These are phyloP conservation scores for Sporothrix variecibatus DNA, from an alignment of 2,329 filamentous ascomycete genomes.

Conservation along the genomic window DNA sequence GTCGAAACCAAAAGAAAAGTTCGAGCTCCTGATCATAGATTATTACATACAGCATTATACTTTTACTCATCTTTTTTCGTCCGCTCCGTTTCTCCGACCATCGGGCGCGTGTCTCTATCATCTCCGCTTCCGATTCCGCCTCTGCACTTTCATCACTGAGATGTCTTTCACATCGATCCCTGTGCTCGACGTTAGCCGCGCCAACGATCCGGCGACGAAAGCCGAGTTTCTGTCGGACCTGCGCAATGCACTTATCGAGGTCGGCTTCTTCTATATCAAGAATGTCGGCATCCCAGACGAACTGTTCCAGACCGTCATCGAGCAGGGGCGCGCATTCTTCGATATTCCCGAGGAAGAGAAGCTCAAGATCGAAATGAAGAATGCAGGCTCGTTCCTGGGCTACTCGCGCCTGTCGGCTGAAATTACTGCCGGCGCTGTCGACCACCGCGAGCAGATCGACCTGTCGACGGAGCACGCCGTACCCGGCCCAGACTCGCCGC, in stretches of 20 bases:
- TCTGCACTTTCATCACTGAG: background rate
- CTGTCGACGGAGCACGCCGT: slow-evolving; percentile 75
- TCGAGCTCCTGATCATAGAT: background rate
- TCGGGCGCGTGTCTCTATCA: background rate
- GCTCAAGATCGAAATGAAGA: slow-evolving; percentile 73
- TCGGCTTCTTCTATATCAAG: slow-evolving; percentile 85
- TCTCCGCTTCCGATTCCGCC: background rate
- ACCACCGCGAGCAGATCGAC: slow-evolving; percentile 86
- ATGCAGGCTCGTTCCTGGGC: slow-evolving; percentile 70
- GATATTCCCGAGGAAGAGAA: slow-evolving; percentile 76
- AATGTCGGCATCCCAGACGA: slow-evolving; percentile 72
- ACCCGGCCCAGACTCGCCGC: slow-evolving; percentile 62
- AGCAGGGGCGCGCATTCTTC: slow-evolving; percentile 73
- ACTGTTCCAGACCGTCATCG: slow-evolving; percentile 65
- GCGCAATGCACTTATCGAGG: slow-evolving; percentile 75
- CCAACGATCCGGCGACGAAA: slow-evolving; percentile 66
- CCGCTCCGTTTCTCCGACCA: background rate
- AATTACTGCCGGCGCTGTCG: slow-evolving; percentile 71
- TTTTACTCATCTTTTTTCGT: background rate
- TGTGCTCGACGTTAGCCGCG: slow-evolving; percentile 72
- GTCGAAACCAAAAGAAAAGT: background rate
- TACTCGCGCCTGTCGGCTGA: slow-evolving; percentile 68
- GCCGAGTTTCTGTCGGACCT: slow-evolving; percentile 70
- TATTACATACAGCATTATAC: background rate
- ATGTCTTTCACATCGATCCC: slow-evolving; percentile 77